Base-by-base conservation (phyloP, 139 green algal genomes). In the Nannochloris sp. region DNA sequence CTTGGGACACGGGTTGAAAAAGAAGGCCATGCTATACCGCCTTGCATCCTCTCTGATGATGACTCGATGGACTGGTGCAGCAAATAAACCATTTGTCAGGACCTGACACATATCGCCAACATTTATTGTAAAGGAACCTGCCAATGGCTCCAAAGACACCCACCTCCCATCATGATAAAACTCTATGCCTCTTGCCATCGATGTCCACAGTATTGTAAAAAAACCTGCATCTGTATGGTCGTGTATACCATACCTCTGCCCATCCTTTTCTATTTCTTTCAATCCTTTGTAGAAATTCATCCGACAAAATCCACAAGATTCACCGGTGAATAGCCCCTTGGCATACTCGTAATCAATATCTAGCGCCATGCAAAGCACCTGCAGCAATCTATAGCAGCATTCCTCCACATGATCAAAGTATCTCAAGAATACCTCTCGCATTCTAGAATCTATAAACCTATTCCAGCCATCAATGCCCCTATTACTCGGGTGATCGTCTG, bases 211-310 rank as follows among this genome's bases (percentile, higher is more conserved):
- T 14, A 86, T 55, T 3, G 79, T 86, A 16, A 86, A 56, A 24
- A 86, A 81, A 1, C 80, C 78, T 4, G 78, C 78, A 44, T 86
- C 79, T 44, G 76, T 86, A 66, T 86, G 80, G 16, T 70, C 62
- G 14, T 67, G 71, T 16, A 86, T 74, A 1, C 80, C 80, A 23
- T 86, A 46, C 12, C 8, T 7, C 40, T n/a, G 16, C 16, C 7
- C 10, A 54, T 54, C 46, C 0, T 40, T 11, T 4, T 40, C 7
- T 11, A 40, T 40, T 9, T 40, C 34, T 40, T 11, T 40, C 34
- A 40, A 11, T 14, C 34, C 4, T 8, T 15, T 8, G n/a, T 44
- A 44, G 18, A 44, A 61, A 19, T 44, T 44, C 29, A 21, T 19
- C 48, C 48, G 25, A 53, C 31, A 64, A n/a, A 43, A 21, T 15